Percentiles rank a stretch among this genome's conserved stretches.
Evolutionary conservation across 2,329 filamentous ascomycete genomes (phyloP).

Genomic region (Daldinia sp.): DNA sequence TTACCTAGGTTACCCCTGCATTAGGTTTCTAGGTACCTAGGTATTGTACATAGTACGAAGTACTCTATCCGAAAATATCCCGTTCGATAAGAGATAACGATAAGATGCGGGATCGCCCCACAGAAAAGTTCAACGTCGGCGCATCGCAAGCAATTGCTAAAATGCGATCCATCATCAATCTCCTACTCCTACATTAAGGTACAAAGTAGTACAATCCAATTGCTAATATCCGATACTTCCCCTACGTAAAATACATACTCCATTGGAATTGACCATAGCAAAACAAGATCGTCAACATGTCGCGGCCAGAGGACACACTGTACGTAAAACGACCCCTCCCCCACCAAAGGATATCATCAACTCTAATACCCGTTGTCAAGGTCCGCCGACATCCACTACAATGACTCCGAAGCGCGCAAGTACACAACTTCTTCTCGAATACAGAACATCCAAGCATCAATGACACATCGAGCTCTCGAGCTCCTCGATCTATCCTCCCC

Average conservation of each 20-base stretch:
- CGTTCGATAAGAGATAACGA: slow-evolving; percentile 40
- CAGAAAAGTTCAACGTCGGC: slow-evolving; percentile 45
- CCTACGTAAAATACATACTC: neutral
- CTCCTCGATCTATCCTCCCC: slow-evolving; percentile 84
- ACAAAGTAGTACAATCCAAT: neutral
- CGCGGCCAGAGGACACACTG: slow-evolving; percentile 95
- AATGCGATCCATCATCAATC: slow-evolving; percentile 9
- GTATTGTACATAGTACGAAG: too few relatives aligned
- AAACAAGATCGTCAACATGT: slow-evolving; percentile 74
- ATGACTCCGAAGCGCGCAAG: slow-evolving; percentile 94
- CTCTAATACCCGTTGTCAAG: slow-evolving; percentile 60
- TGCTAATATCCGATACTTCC: neutral
- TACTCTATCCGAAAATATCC: neutral
- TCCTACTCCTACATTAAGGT: neutral
- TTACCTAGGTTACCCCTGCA: neutral
- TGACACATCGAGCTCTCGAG: slow-evolving; percentile 93
- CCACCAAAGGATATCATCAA: slow-evolving; percentile 34
- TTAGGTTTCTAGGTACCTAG: neutral
- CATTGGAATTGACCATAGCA: neutral
- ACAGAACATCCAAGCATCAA: slow-evolving; percentile 91
- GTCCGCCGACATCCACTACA: slow-evolving; percentile 96
- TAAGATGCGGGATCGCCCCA: slow-evolving; percentile 36
- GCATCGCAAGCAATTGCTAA: slow-evolving; percentile 34
- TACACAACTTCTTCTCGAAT: slow-evolving; percentile 98
- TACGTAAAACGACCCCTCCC: slow-evolving; percentile 58